phyloP scores from a whole-genome alignment of 2,329 filamentous ascomycete genomes.

The Microdochium bolleyi region DNA sequence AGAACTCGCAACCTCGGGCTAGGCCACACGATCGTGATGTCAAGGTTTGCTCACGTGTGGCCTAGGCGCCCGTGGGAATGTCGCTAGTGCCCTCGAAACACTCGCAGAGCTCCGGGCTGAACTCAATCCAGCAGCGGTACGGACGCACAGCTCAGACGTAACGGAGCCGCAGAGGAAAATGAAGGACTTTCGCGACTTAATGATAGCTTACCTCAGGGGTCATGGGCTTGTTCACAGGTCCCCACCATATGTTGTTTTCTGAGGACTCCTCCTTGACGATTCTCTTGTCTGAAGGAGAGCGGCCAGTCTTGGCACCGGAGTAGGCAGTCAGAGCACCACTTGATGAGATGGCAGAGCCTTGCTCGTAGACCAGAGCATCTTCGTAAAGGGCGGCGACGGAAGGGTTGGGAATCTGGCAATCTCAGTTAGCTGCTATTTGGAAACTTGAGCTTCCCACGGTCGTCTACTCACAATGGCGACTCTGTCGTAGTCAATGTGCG shows the following conservation, averaged over 20 bases:
- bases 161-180: slow-evolving; percentile 5
- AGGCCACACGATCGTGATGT: neutral
- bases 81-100: neutral
- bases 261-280: slow-evolving; percentile 88
- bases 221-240: slow-evolving; percentile 99
- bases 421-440: slow-evolving; percentile 7
- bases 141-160: no score
- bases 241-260: slow-evolving; percentile 95
- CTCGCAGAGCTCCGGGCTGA: neutral
- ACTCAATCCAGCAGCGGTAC: no score
- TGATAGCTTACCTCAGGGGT: slow-evolving; percentile 70
- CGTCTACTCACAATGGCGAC: slow-evolving; percentile 77
- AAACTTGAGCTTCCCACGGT: neutral
- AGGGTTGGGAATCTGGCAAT: slow-evolving; percentile 68
- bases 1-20: neutral
- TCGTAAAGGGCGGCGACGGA: slow-evolving; percentile 95
- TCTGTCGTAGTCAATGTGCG: slow-evolving; percentile 98
- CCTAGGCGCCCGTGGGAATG: neutral
- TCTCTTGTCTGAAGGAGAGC: slow-evolving; percentile 94
- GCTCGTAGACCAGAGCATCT: slow-evolving; percentile 96
- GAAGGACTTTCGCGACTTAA: slow-evolving; percentile 1
- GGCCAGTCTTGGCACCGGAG: slow-evolving; percentile 95
- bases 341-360: slow-evolving; percentile 93
- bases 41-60: neutral
- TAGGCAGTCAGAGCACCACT: slow-evolving; percentile 93